Base-by-base conservation (phyloP, 2,329 filamentous ascomycete genomes). In the Ophiostoma sp. region DNA sequence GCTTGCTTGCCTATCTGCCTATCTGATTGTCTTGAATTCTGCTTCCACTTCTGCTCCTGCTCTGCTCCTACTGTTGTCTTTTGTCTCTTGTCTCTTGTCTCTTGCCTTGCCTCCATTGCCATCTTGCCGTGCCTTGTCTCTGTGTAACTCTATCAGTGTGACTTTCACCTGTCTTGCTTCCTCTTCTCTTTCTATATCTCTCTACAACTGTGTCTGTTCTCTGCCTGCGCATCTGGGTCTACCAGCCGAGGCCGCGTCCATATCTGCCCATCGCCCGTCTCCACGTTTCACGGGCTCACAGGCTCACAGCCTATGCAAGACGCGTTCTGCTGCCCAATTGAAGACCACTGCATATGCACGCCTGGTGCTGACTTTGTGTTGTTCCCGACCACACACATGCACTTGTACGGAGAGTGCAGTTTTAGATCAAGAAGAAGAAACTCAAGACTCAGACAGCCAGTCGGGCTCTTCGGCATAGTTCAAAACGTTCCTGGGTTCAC, bases 321-420 rank as follows among this genome's bases (percentile, higher is more conserved):
- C 66, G 69, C 66, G 69, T 69, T 58, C 58, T 67, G 38, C 66
- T 69, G 58, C 68, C 64, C 69, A 67, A 70, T 72, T 73, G 75
- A 71, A 73, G 75, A 75, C 76, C 76, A 74, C 73, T 77, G 76
- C 75, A 77, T 76, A 76, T 77, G 76, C 76, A 74, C 70, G 73
- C 74, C 73, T 77, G n/a, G 36, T 36, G 63, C 18, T 36, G 66
- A 64, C 44, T 45, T 40, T 58, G 40, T 60, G 42, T 36, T 41
- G 49, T 55, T 55, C 27, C 49, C n/a, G 63, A 36, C 47, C 65
- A 14, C 65, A 41, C 64, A 14, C 45, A 69, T 70, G 66, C 69
- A 68, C 40, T 63, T 65, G 41, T 64, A 68, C 69, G 69, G 69
- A 60, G 67, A 69, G 58, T 68, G 67, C 66, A 67, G 60, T 40